Percentiles rank a stretch among this genome's conserved stretches.
These are phyloP conservation scores for Noccaea bulbosa DNA, from an alignment of 345 rosid genomes.

Conservation along the genomic window DNA sequence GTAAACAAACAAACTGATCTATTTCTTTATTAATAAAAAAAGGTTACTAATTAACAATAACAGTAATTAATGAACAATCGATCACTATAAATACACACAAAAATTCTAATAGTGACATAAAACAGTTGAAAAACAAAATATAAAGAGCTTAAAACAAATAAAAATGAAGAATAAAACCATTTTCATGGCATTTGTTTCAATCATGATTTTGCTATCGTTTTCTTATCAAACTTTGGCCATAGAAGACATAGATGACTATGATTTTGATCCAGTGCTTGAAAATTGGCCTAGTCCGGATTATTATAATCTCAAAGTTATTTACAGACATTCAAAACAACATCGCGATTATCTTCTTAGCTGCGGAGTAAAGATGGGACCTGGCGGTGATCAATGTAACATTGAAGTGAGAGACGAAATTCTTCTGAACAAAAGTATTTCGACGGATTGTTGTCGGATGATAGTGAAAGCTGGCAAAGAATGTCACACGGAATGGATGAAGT, in stretches of 20 bases:
- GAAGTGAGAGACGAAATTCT: not conserved
- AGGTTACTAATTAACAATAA: conserved; percentile 1
- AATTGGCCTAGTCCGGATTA: not conserved
- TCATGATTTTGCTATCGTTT: conserved; percentile 16
- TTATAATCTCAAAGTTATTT: conserved; percentile 7
- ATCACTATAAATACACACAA: not conserved
- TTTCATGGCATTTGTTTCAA: not conserved
- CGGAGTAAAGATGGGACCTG: not conserved
- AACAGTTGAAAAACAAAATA: not conserved
- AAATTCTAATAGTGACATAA: not conserved
- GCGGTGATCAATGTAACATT: not conserved
- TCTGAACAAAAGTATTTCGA: conserved; percentile 8
- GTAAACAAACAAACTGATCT: not conserved
- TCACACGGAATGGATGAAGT: not conserved
- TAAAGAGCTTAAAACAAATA: not conserved
- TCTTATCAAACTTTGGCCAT: conserved; percentile 17
- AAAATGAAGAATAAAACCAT: conserved; percentile 21
- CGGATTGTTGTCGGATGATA: conserved; percentile 11
- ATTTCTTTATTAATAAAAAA: not conserved
- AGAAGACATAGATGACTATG: not conserved
- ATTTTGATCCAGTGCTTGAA: no score
- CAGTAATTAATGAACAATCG: not conserved
- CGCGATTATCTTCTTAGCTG: not conserved
- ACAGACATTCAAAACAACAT: not conserved
- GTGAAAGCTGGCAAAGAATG: conserved; percentile 21